Percentiles rank a stretch among this genome's conserved stretches.
Evolutionary conservation across 306 rosid species (phyloP).

Genomic region (Casuarina cunninghamiana): DNA sequence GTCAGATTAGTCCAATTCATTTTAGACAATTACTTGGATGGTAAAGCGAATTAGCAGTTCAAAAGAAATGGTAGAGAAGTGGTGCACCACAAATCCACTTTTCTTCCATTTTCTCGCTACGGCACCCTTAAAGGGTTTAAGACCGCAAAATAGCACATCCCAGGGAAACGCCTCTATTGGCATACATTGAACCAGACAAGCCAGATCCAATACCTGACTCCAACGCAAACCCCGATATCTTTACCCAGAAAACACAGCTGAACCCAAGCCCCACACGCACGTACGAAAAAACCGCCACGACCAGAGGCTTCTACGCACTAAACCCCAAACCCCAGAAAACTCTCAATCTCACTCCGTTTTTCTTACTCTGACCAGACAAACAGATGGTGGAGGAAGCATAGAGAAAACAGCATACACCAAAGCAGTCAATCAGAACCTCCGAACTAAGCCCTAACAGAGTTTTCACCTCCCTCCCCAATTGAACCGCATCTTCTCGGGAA

Average conservation of each 20-base stretch:
- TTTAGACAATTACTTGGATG: no score
- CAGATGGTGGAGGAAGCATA: background rate
- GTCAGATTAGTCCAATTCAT: background rate
- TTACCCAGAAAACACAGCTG: slow-evolving; percentile 2
- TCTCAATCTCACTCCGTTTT: background rate
- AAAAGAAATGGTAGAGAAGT: background rate
- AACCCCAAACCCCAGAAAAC: slow-evolving; percentile 15
- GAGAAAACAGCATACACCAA: background rate
- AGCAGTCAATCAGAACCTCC: background rate
- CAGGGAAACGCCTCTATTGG: background rate
- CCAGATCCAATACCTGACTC: slow-evolving; percentile 6
- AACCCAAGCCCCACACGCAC: slow-evolving; percentile 14
- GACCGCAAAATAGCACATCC: background rate
- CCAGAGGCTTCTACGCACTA: background rate
- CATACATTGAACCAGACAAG: background rate
- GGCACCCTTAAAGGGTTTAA: background rate
- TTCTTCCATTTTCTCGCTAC: background rate
- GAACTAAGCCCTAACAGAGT: background rate
- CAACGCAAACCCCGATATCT: background rate
- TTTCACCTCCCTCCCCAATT: slow-evolving; percentile 2
- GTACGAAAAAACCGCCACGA: background rate
- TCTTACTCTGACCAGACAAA: background rate
- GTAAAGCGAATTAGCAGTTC: no score
- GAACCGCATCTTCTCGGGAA: background rate
- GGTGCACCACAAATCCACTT: background rate